Evolutionary conservation across 192 early-diverging fungal genomes (phyloP).

Genomic region (Chytriomyces hyalinus): DNA sequence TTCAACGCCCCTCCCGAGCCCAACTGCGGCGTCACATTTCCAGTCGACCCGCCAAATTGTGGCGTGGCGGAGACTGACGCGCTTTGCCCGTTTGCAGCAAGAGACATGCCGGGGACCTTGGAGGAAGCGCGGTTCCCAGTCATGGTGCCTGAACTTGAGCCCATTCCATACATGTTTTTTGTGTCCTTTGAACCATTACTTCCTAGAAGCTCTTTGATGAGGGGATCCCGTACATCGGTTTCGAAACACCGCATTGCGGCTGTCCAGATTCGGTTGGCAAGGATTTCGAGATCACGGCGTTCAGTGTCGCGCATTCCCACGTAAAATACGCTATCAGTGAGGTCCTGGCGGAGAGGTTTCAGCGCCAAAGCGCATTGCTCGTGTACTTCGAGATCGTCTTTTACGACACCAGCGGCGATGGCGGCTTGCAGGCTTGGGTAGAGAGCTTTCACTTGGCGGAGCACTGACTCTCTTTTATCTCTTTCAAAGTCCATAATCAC

Average conservation of each 20-base stretch:
- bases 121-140: neutral
- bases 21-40: neutral
- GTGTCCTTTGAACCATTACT: neutral
- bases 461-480: neutral
- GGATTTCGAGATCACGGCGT: neutral
- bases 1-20: neutral
- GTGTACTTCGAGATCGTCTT: constrained; percentile 2
- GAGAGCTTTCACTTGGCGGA: constrained; percentile 11
- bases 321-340: constrained; percentile 11
- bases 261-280: constrained; percentile 27
- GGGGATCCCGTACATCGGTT: constrained; percentile 1
- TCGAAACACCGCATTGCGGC: constrained; percentile 13
- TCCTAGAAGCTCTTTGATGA: constrained; percentile 10
- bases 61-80: too few species aligned
- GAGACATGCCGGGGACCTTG: neutral
- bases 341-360: constrained; percentile 22
- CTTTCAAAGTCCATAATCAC: neutral
- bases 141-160: neutral
- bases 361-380: constrained; percentile 16
- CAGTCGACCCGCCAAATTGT: too few species aligned
- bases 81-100: too few species aligned
- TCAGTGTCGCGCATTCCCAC: neutral
- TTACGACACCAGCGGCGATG: constrained; percentile 16
- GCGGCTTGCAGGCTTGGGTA: constrained; percentile 1
- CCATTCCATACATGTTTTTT: neutral